These are phyloP conservation scores for Clarkia xantiana DNA, from an alignment of 345 rosid genomes.

Conservation along the genomic window DNA sequence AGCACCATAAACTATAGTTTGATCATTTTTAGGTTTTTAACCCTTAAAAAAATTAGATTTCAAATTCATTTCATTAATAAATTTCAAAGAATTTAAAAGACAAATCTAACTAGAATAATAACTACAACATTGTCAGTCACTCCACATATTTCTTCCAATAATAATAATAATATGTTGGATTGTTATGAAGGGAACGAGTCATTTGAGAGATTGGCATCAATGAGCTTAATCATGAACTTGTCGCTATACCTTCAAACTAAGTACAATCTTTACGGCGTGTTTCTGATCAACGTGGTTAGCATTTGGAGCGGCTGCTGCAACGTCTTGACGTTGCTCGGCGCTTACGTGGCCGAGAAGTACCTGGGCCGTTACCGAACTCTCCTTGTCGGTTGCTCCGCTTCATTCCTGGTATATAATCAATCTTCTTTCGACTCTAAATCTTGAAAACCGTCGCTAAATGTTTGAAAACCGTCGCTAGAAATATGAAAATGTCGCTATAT, in stretches of 20 bases:
- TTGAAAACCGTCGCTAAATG: too few species aligned
- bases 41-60: too few species aligned
- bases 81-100: too few species aligned
- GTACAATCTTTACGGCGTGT: constrained; percentile 48
- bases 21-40: too few species aligned
- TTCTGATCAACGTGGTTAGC: constrained; percentile 37
- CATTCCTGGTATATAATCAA: constrained; percentile 26
- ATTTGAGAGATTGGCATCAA: constrained; percentile 61
- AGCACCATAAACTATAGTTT: too few species aligned
- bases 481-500: too few species aligned
- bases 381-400: constrained; percentile 29
- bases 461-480: too few species aligned
- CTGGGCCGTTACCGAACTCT: constrained; percentile 40
- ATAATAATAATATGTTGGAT: too few species aligned
- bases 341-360: constrained; percentile 39
- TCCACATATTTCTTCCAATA: too few species aligned
- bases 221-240: constrained; percentile 41
- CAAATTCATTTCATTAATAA: too few species aligned
- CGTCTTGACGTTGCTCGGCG: constrained; percentile 51
- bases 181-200: constrained; percentile 63
- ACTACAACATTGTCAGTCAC: too few species aligned
- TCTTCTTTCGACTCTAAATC: not conserved
- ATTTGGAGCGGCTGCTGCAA: constrained; percentile 57
- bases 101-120: too few species aligned
- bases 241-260: constrained; percentile 44